These are phyloP conservation scores for Penicillium paxilli DNA, from an alignment of 495 filamentous ascomycete species.

Conservation along the genomic window DNA sequence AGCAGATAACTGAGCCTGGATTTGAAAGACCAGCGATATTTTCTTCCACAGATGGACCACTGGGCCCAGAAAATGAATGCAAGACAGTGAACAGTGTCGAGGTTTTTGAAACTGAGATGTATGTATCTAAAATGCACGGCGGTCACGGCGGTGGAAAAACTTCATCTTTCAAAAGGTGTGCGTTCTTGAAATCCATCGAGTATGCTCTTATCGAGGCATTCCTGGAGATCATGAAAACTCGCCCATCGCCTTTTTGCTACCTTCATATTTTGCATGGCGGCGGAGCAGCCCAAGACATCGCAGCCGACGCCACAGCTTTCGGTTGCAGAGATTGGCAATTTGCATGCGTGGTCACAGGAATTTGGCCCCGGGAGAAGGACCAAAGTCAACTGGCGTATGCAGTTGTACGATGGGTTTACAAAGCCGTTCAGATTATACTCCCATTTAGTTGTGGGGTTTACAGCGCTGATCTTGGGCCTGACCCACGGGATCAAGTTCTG, in stretches of 20 bases:
- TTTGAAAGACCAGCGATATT: too few species aligned
- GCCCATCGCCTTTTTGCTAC: conserved; percentile 59
- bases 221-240: conserved; percentile 45
- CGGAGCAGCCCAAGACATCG: conserved; percentile 49
- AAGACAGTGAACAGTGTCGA: conserved; percentile 47
- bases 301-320: conserved; percentile 54
- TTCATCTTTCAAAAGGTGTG: conserved; percentile 64
- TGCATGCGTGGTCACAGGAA: conserved; percentile 64
- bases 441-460: conserved; percentile 56
- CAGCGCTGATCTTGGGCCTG: conserved; percentile 62
- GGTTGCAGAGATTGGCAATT: conserved; percentile 65
- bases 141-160: conserved; percentile 60
- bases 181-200: conserved; percentile 59
- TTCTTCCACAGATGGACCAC: too few species aligned
- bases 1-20: too few species aligned
- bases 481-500: conserved; percentile 56
- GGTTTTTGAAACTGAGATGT: conserved; percentile 62
- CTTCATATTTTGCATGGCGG: conserved; percentile 64
- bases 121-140: conserved; percentile 60
- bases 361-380: conserved; percentile 60
- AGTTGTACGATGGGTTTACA: conserved; percentile 58
- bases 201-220: conserved; percentile 37
- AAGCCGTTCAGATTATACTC: conserved; percentile 46
- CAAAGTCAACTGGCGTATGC: conserved; percentile 42
- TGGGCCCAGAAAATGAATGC: too few species aligned